Evolutionary conservation across 1,139 yeast genomes (phyloP).

Genomic region (Zygoascus hellenicus): DNA sequence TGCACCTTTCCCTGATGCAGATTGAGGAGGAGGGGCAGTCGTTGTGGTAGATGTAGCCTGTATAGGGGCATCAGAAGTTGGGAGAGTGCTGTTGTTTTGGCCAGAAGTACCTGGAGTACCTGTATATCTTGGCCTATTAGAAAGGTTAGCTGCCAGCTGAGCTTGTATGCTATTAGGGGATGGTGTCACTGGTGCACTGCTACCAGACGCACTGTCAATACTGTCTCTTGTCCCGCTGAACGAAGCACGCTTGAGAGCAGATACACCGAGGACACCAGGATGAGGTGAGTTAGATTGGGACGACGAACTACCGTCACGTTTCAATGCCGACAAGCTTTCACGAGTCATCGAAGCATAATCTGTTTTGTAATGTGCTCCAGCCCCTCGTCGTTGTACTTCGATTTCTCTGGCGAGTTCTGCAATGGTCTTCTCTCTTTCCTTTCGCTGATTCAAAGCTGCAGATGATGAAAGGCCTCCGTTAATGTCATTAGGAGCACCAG

Average conservation of each 20-base stretch:
- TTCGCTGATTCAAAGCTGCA: slow-evolving; percentile 16
- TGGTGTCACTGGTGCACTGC: slow-evolving; percentile 12
- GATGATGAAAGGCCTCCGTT: background rate
- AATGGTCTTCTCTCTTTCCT: slow-evolving; percentile 39
- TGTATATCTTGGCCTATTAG: slow-evolving; percentile 7
- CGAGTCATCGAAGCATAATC: slow-evolving; percentile 21
- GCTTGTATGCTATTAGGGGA: slow-evolving; percentile 23
- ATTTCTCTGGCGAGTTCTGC: slow-evolving; percentile 55
- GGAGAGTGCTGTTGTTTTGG: slow-evolving; percentile 8
- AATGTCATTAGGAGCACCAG: no score
- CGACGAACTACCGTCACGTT: slow-evolving; percentile 6
- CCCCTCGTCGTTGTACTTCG: slow-evolving; percentile 31
- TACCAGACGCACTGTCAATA: slow-evolving; percentile 1
- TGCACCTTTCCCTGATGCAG: background rate
- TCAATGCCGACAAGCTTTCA: slow-evolving; percentile 15
- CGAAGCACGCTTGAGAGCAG: slow-evolving; percentile 10
- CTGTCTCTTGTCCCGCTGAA: slow-evolving; percentile 5
- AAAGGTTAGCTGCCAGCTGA: slow-evolving; percentile 20
- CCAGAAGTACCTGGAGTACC: slow-evolving; percentile 2
- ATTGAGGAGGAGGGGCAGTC: background rate
- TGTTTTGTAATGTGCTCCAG: slow-evolving; percentile 19
- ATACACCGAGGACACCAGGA: slow-evolving; percentile 5
- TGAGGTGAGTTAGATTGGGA: slow-evolving; percentile 10
- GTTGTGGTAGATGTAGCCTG: slow-evolving; percentile 1
- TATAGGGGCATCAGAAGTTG: slow-evolving; percentile 2